These are phyloP conservation scores for Rosa persica DNA, from an alignment of 306 rosid species.

Conservation along the genomic window DNA sequence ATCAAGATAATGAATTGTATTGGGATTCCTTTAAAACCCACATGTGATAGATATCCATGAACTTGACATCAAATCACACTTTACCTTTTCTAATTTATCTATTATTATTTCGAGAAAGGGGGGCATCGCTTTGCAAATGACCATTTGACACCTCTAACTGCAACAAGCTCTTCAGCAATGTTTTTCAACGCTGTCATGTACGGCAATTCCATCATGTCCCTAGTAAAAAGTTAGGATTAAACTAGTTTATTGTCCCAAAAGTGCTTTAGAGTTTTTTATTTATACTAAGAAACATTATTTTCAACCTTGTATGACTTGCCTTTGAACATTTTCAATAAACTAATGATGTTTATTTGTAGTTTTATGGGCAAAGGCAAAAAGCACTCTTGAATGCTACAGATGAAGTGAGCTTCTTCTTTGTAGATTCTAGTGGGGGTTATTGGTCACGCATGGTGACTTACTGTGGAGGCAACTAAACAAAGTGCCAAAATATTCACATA, in stretches of 20 bases:
- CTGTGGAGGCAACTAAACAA: constrained; percentile 32
- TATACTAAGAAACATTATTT: not conserved
- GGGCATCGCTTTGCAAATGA: not conserved
- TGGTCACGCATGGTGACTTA: constrained; percentile 30
- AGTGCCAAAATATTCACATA: constrained; percentile 30
- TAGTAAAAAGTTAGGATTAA: not conserved
- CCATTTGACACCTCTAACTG: not conserved
- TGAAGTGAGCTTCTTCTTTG: not conserved
- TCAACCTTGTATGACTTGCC: not conserved
- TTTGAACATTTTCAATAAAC: not conserved
- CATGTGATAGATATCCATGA: too few relatives aligned
- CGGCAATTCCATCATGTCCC: not conserved
- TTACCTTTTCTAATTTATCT: not conserved
- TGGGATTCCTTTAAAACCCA: too few relatives aligned
- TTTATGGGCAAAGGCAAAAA: too few relatives aligned
- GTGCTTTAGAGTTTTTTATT: not conserved
- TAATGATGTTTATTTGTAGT: not conserved
- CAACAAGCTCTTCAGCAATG: not conserved
- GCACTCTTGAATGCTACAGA: not conserved
- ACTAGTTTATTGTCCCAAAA: not conserved
- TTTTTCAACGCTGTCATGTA: not conserved
- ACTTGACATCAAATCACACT: not conserved
- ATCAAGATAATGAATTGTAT: too few relatives aligned
- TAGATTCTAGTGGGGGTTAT: constrained; percentile 21
- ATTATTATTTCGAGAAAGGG: not conserved